Evolutionary conservation across 805 yeast genomes (phyloP), one percentile per base, ranked within the genome.

Genomic region (Wickerhamiella azymoides): DNA sequence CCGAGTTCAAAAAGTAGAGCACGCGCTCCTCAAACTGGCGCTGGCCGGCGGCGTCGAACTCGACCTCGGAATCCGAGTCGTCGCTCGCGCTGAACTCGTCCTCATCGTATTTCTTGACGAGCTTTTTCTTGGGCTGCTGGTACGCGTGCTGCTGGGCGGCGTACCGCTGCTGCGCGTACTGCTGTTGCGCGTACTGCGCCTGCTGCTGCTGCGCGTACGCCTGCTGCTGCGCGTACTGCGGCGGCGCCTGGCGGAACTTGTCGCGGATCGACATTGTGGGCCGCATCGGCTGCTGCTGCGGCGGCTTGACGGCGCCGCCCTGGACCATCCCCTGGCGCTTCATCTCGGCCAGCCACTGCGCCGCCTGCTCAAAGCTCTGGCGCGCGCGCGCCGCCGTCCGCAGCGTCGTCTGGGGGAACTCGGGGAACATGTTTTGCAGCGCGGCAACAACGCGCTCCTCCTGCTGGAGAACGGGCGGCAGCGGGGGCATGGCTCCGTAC

Each of bases 1-100:
- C 89, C 10, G 76, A 73, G 62, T 92, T 92, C 51, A 89, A 68
- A 54, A 92, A 86, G 39, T 77, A 74, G 40, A 88, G 64, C 21
- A 85, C 74, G 49, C 84, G 77, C 13, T 68, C 68, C 55, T 80
- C 88, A 51, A 80, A 77, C 52, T 64, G 62, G 24, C 58, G 57
- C 28, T 52, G 54, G 33, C 49, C 55, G 26, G 49, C 51, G 27
- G 53, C 57, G 40, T 62, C 67, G 37, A 58, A 62, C 35, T 58
- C 65, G 18, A 58, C 62, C 16, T 62, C 62, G 10, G 53, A 62
- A 16, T 75, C 76, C 55, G 69, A 61, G 16, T 69, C 76, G 49
- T 74, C 77, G 35, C 61, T 62, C 36, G 55, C 52, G 24, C 68
- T 73, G 19, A 66, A 74, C 40, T 69, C 79, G n/a, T 66, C 71